Percentiles rank a stretch among this genome's conserved stretches.
Conservation (phyloP, 2,329 filamentous ascomycete genomes). For the Penicillium sp. region DNA sequence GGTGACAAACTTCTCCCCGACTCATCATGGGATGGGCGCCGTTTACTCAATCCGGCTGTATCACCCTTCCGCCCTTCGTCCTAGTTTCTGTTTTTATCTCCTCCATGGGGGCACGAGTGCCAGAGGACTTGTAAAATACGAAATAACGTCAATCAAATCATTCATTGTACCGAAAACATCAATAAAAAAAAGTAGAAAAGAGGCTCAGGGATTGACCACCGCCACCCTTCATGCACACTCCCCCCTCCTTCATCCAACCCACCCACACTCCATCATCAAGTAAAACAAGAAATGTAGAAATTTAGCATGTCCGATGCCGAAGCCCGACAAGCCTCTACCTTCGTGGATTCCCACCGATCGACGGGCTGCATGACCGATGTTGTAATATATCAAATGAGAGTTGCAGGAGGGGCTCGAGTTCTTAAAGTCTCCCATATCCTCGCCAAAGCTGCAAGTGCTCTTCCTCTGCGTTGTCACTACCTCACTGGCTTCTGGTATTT, state of each 20-base stretch:
- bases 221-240: conserved; percentile 17
- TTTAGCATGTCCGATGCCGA: conserved; percentile 26
- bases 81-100: conserved; percentile 13
- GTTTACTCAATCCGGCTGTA: conserved; percentile 25
- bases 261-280: conserved; percentile 1
- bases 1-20: conserved; percentile 20
- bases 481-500: conserved; percentile 14
- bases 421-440: conserved; percentile 34
- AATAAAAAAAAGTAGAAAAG: neutral
- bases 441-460: conserved; percentile 24
- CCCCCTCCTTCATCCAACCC: conserved; percentile 4
- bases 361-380: conserved; percentile 43
- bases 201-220: conserved; percentile 17
- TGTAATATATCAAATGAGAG: conserved; percentile 44
- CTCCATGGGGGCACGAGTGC: too few relatives aligned
- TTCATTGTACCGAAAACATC: too few relatives aligned
- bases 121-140: too few relatives aligned
- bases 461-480: conserved; percentile 21
- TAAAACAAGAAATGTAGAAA: conserved; percentile 7
- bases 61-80: conserved; percentile 23
- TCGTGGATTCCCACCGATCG: conserved; percentile 34
- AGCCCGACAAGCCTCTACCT: conserved; percentile 32
- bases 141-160: too few relatives aligned
- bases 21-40: conserved; percentile 23
- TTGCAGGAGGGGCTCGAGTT: conserved; percentile 31